Evolutionary conservation across 164 flowering plant genomes (phyloP), one percentile per base, ranked within the genome.

Genomic region (Houttuynia cordata): DNA sequence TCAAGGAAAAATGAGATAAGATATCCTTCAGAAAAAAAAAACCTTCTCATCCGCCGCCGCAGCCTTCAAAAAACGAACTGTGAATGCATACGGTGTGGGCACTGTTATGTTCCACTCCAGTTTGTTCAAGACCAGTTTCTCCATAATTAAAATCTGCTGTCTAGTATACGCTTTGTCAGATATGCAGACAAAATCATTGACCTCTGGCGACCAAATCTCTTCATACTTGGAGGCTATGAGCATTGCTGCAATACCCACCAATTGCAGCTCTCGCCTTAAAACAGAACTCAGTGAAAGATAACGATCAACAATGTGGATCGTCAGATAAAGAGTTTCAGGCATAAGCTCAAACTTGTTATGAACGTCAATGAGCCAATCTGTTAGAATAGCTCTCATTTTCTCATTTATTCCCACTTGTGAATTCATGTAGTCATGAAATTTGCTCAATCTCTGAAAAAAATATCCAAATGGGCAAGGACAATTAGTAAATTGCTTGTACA

Each of bases 131-230:
- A 90, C 85, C 0, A 62, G 22, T 61, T 88, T 90, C 83, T 93
- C 97, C 97, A 88, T 88, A 0, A 15, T 42, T 61, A 90, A 67
- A 0, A 93, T 68, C 60, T 93, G 89, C 20, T 72, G 71, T 64
- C 81, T 70, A 10, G 51, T 57, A 75, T 85, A 90, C 12, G 88
- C 84, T 64, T 65, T 72, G 59, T 90, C 95, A 41, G 95, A 75
- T 62, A 90, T 84, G 75, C 75, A 68, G 2, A 88, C 85, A 23
- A 93, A 77, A 56, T 91, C 96, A 60, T 83, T 79, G 8, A 93
- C 93, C 84, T 91, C 85, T 53, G 96, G 98, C 17, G 94, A 85
- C 91, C 98, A 92, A 23, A 90, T 88, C 69, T 93, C 98, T 65
- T 93, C 97, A 64, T 93, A 90, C 60, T 93, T 93, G 62, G 86